A percentile compares a stretch with the other conserved stretches of the same genome.
These are phyloP conservation scores for Trypanosoma scelopori DNA, from an alignment of 208 protist genomes.

Conservation along the genomic window DNA sequence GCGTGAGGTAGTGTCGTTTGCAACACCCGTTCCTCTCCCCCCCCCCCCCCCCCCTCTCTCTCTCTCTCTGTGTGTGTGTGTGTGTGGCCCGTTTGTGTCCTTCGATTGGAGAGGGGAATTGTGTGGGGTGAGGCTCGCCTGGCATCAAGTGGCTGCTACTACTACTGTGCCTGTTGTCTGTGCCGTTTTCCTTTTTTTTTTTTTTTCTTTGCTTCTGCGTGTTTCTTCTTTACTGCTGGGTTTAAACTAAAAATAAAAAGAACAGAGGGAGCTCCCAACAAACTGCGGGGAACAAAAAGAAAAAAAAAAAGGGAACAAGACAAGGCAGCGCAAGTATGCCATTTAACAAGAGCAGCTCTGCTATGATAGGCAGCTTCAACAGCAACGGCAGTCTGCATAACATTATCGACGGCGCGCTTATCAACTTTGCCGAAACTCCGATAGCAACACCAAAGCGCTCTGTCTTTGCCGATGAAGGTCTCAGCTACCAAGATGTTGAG, in stretches of 20 bases:
- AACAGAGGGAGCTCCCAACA: not conserved
- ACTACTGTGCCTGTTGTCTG: not conserved
- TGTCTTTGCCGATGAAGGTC: not conserved
- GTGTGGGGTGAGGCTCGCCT: too few relatives aligned
- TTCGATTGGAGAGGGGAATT: not conserved
- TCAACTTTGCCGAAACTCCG: not conserved
- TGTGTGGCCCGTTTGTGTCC: not conserved
- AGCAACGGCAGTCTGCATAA: not conserved
- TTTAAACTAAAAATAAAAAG: constrained; percentile 12
- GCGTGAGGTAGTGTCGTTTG: too few relatives aligned
- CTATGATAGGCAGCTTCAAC: not conserved
- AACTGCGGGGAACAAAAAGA: constrained; percentile 2
- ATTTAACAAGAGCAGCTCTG: not conserved
- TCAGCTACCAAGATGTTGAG: not conserved
- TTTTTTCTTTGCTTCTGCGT: too few relatives aligned
- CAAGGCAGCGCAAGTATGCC: not conserved
- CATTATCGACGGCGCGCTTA: not conserved
- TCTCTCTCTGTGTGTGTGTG: constrained; percentile 12
- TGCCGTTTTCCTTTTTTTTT: not conserved
- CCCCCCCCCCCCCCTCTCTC: constrained; percentile 2
- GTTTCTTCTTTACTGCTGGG: not conserved
- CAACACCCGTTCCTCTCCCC: too few relatives aligned
- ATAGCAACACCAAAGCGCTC: not conserved
- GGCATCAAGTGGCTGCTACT: constrained; percentile 1
- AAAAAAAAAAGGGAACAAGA: constrained; percentile 7